A percentile compares a stretch with the other conserved stretches of the same genome.
These are phyloP conservation scores for Chaetomium olivaceum DNA, from an alignment of 2,329 filamentous ascomycete species.

Conservation along the genomic window DNA sequence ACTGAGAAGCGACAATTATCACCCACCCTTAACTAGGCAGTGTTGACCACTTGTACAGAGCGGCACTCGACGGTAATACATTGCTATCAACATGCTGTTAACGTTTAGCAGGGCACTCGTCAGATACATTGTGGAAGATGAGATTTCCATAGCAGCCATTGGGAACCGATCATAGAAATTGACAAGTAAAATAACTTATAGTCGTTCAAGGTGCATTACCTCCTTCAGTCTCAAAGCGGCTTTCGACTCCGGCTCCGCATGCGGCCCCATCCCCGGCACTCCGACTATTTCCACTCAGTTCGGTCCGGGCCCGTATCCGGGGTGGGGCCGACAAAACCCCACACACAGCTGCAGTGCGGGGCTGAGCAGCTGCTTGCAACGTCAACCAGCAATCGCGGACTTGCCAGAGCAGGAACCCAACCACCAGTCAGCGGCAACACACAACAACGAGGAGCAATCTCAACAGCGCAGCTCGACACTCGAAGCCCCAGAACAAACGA, in stretches of 20 bases:
- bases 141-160: no score
- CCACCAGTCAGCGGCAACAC: not conserved
- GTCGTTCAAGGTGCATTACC: not conserved
- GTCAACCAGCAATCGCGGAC: slow-evolving; percentile 11
- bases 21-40: no score
- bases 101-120: no score
- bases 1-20: no score
- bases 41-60: no score
- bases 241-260: not conserved
- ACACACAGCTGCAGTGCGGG: slow-evolving; percentile 14
- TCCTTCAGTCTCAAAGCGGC: not conserved
- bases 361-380: slow-evolving; percentile 15
- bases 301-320: not conserved
- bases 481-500: not conserved
- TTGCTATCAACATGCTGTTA: no score
- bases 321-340: slow-evolving; percentile 1
- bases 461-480: not conserved
- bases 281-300: not conserved
- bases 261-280: not conserved
- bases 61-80: no score
- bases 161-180: no score
- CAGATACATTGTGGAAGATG: no score
- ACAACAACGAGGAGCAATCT: not conserved
- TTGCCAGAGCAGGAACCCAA: not conserved
- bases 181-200: not conserved